phyloP scores from a whole-genome alignment of 768 basidiomycete genomes.

The Asterophora lycoperdoides region DNA sequence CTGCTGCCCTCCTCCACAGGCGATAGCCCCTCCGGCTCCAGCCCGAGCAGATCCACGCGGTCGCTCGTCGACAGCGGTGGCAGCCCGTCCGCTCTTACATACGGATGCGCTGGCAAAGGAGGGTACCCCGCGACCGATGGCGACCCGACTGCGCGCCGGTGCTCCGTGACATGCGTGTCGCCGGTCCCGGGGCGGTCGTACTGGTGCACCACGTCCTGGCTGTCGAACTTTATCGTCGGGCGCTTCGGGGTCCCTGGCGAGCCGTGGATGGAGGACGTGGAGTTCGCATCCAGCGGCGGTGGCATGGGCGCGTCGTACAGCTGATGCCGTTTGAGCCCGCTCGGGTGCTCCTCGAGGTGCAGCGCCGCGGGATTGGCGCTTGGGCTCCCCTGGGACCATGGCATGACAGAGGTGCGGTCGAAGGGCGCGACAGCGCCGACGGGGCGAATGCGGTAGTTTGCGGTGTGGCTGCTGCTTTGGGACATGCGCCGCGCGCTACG shows the following conservation, averaged over 20 bases:
- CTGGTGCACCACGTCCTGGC: slow-evolving; percentile 68
- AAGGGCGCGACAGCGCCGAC: slow-evolving; percentile 35
- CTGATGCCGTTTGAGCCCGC: slow-evolving; percentile 70
- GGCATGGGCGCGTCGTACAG: slow-evolving; percentile 89
- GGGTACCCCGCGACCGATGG: slow-evolving; percentile 27
- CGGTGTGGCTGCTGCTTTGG: slow-evolving; percentile 35
- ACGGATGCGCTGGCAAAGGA: slow-evolving; percentile 31
- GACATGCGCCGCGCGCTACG: slow-evolving; percentile 50
- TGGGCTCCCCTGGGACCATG: slow-evolving; percentile 8
- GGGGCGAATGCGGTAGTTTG: slow-evolving; percentile 29
- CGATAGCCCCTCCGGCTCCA: slow-evolving; percentile 18
- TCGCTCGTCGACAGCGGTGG: slow-evolving; percentile 14
- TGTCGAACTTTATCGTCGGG: slow-evolving; percentile 75
- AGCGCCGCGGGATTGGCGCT: neutral
- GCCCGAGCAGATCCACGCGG: slow-evolving; percentile 25
- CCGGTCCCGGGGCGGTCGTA: slow-evolving; percentile 59
- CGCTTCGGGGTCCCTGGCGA: slow-evolving; percentile 35
- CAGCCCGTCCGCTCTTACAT: slow-evolving; percentile 11
- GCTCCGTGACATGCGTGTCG: slow-evolving; percentile 39
- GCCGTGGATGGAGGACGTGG: slow-evolving; percentile 31
- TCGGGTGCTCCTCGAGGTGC: slow-evolving; percentile 25
- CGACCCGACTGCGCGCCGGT: slow-evolving; percentile 36
- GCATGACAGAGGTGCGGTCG: slow-evolving; percentile 21
- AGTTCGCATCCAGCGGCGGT: slow-evolving; percentile 30
- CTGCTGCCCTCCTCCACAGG: slow-evolving; percentile 9